Evolutionary conservation across 768 basidiomycete genomes (phyloP), one percentile per base, ranked within the genome.

Genomic region (Tubosaeta brunneosetosa): DNA sequence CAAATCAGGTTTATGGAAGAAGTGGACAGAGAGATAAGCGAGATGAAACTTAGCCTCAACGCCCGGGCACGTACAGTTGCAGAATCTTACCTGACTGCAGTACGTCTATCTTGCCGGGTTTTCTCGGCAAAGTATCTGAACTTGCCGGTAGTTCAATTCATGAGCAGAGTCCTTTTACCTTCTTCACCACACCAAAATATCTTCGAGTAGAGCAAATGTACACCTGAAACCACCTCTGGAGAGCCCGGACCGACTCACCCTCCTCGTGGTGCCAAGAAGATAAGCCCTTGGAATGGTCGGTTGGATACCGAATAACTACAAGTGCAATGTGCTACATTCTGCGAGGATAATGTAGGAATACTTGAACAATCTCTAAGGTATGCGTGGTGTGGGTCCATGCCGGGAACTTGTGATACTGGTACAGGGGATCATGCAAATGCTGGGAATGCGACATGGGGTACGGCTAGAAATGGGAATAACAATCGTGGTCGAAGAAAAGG

Each of bases 11-110:
- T 97, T 68, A 97, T 97, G 94, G 94, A 97, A 65, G 97, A 98
- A 63, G 97, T 99, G 1, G 97, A 99, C 72, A 94, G 91, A 71
- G 97, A 99, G 73, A 97, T 99, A 66, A 97, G 93, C 55, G 97
- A 98, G 72, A 98, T 97, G 91, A 98, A 98, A 68, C 83, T 99
- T 13, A 92, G 88, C 62, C 77, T 98, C 56, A 99, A 98, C 65
- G 93, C 94, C 17, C 82, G 97, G 50, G 94, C 95, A 1, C 90
- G 97, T 69, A 97, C 89, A 50, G 95, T 98, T 26, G 97, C 97
- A 36, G 97, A 98, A 71, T 93, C 92, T 12, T 98, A 97, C 71
- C 76, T 98, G 62, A 83, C 83, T 52, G 88, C 90, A n/a, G 93
- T 93, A 68, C 68, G 92, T 55, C 26, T 44, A 36, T n/a, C 25